These are phyloP conservation scores for Aspergillus jensenii DNA, from an alignment of 2,329 filamentous ascomycete genomes.

Conservation along the genomic window DNA sequence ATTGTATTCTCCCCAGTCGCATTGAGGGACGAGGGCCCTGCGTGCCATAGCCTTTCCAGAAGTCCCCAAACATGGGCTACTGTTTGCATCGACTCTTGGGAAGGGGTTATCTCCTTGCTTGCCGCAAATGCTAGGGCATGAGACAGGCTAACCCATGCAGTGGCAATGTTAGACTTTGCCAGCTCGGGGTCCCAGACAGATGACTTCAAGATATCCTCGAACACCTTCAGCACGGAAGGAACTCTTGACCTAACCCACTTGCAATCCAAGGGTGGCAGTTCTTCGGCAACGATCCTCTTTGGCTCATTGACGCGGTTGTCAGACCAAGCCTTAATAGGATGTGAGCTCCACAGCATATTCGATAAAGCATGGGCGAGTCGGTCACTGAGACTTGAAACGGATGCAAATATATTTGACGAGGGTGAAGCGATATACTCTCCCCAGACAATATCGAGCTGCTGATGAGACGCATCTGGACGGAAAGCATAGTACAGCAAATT, in stretches of 20 bases:
- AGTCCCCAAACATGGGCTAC: conserved; percentile 70
- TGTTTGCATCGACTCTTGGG: conserved; percentile 77
- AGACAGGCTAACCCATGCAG: conserved; percentile 62
- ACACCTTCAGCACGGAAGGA: conserved; percentile 61
- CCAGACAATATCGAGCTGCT: conserved; percentile 77
- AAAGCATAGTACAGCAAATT: conserved; percentile 82
- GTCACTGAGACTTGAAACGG: conserved; percentile 52
- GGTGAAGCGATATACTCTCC: conserved; percentile 68
- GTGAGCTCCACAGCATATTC: conserved; percentile 59
- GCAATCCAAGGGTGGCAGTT: conserved; percentile 78
- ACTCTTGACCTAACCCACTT: conserved; percentile 82
- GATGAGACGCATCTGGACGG: conserved; percentile 64
- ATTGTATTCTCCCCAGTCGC: conserved; percentile 24
- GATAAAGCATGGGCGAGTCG: conserved; percentile 69
- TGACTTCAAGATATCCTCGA: conserved; percentile 54
- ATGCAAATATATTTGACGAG: conserved; percentile 57
- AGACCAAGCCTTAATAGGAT: conserved; percentile 63
- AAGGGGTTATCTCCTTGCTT: conserved; percentile 87
- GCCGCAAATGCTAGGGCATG: conserved; percentile 61
- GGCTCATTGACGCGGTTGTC: conserved; percentile 68
- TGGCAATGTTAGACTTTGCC: conserved; percentile 47
- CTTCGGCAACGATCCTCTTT: conserved; percentile 61
- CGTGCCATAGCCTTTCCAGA: conserved; percentile 68
- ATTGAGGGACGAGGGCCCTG: conserved; percentile 46
- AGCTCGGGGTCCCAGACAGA: conserved; percentile 51